Percentiles rank a stretch among this genome's conserved stretches.
phyloP scores from a whole-genome alignment of 805 yeast genomes.

The Kodamaea hsintzibuensis region DNA sequence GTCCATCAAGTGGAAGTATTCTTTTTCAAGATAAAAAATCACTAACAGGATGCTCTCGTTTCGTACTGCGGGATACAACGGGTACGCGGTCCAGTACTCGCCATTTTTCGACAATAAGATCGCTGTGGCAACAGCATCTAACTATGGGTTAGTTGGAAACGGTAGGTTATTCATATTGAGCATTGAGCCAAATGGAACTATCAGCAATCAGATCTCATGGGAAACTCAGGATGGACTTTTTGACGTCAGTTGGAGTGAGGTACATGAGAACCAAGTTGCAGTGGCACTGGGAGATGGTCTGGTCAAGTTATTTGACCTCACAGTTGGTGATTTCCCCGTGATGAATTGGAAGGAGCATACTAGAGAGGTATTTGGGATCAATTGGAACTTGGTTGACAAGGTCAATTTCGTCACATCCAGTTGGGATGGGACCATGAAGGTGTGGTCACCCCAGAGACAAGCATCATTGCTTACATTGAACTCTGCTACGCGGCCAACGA shows the following conservation, averaged over 20 bases:
- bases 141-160: slow-evolving; percentile 92
- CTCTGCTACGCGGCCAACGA: neutral
- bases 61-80: slow-evolving; percentile 79
- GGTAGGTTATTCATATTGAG: slow-evolving; percentile 76
- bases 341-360: slow-evolving; percentile 76
- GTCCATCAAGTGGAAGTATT: too few species aligned
- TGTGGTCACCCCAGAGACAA: slow-evolving; percentile 69
- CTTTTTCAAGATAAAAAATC: neutral
- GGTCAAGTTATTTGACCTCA: slow-evolving; percentile 75
- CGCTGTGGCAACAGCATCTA: slow-evolving; percentile 89
- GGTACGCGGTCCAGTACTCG: slow-evolving; percentile 84
- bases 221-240: slow-evolving; percentile 94
- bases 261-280: slow-evolving; percentile 81
- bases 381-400: slow-evolving; percentile 75
- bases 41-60: slow-evolving; percentile 60
- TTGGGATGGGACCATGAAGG: slow-evolving; percentile 89
- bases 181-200: slow-evolving; percentile 65
- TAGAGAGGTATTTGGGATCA: slow-evolving; percentile 69
- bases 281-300: slow-evolving; percentile 91
- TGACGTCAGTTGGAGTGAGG: slow-evolving; percentile 87
- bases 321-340: slow-evolving; percentile 67
- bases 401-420: slow-evolving; percentile 71
- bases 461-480: slow-evolving; percentile 57
- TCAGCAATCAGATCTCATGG: slow-evolving; percentile 56
- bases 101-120: slow-evolving; percentile 88